These are phyloP conservation scores for Paecilomyces sp. DNA, from an alignment of 2,329 filamentous ascomycete species.

Conservation along the genomic window DNA sequence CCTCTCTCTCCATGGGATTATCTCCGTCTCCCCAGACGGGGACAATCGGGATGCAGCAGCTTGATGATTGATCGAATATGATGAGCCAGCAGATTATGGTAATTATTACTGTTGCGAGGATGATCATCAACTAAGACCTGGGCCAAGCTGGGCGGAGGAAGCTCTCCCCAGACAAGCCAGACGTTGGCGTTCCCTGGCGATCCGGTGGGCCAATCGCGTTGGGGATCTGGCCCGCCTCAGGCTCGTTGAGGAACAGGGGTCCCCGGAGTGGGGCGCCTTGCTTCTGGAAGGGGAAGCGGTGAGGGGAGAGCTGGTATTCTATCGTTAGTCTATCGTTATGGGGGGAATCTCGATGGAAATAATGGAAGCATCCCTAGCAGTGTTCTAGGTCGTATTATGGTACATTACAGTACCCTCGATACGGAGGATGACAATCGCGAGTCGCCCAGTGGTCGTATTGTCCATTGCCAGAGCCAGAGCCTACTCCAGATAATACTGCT, in stretches of 20 bases:
- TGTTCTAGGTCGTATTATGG: not conserved
- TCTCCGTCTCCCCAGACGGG: not conserved
- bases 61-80: not conserved
- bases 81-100: not conserved
- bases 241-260: not conserved
- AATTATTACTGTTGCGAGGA: too few species aligned
- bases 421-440: too few species aligned
- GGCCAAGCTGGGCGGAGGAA: not conserved
- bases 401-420: too few species aligned
- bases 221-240: not conserved
- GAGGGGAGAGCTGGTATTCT: not conserved
- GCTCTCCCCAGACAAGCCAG: not conserved
- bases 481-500: too few species aligned
- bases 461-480: too few species aligned
- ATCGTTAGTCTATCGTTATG: not conserved
- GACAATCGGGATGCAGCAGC: not conserved
- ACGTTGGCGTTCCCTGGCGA: not conserved
- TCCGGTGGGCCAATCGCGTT: not conserved
- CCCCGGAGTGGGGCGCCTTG: not conserved
- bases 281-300: not conserved
- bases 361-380: not conserved
- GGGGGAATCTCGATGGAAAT: not conserved
- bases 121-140: too few species aligned
- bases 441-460: too few species aligned
- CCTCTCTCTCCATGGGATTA: not conserved